Conservation (phyloP, 2,329 filamentous ascomycete species). For the Pseudocercospora vitis region DNA sequence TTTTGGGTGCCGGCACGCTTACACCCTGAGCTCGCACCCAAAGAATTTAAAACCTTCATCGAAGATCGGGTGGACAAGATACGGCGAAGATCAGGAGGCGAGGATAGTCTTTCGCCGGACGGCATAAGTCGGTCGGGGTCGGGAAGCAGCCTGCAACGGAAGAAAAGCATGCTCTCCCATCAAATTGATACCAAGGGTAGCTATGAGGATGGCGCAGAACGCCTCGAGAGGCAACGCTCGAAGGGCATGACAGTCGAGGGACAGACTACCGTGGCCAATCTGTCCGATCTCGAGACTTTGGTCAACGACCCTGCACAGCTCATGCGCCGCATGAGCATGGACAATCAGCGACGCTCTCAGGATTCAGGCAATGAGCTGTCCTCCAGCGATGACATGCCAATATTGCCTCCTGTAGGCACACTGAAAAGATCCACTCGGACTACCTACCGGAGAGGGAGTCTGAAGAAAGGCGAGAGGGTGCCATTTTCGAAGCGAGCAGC, state of each 20-base stretch:
- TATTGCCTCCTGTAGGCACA: conserved; percentile 73
- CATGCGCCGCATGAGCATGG: conserved; percentile 67
- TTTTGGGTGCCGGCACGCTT: conserved; percentile 95
- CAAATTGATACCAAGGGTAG: conserved; percentile 78
- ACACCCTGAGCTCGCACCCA: conserved; percentile 90
- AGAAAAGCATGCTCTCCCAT: conserved; percentile 92
- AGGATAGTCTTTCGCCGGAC: conserved; percentile 62
- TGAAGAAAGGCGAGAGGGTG: conserved; percentile 73
- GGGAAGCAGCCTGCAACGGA: conserved; percentile 67
- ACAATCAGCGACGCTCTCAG: conserved; percentile 40
- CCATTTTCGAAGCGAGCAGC: conserved; percentile 72
- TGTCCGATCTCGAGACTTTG: conserved; percentile 72
- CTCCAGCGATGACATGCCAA: conserved; percentile 72
- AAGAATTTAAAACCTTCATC: conserved; percentile 94
- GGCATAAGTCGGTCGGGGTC: conserved; percentile 57
- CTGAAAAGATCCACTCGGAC: conserved; percentile 88
- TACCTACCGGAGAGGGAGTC: conserved; percentile 83
- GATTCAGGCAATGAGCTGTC: conserved; percentile 41
- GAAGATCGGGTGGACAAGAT: conserved; percentile 92
- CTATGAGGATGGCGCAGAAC: conserved; percentile 81
- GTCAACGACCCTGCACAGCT: conserved; percentile 75
- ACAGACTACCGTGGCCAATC: conserved; percentile 61
- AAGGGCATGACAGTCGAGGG: conserved; percentile 43
- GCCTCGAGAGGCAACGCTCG: conserved; percentile 72
- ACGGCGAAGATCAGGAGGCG: conserved; percentile 72